phyloP scores from a whole-genome alignment of 176 grass and related monocot genomes.

The Metroxylon sagu region DNA sequence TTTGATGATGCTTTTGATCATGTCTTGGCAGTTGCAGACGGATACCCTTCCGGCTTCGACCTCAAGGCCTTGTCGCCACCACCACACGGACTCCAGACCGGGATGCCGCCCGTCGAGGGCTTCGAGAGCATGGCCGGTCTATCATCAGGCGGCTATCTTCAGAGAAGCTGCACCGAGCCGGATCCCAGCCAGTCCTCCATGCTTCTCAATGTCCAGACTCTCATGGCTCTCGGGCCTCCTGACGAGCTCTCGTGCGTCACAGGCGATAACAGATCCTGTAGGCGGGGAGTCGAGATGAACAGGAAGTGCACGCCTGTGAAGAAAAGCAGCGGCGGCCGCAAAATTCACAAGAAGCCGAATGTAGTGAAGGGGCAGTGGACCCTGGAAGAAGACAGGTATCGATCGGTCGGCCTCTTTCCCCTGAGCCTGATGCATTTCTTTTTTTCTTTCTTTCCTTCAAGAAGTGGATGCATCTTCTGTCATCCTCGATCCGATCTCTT shows the following conservation, averaged over 20 bases:
- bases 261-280: slow-evolving; percentile 13
- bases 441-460: too few species aligned
- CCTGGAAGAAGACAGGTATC: slow-evolving; percentile 66
- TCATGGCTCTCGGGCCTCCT: slow-evolving; percentile 24
- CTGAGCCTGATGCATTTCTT: too few species aligned
- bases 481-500: too few species aligned
- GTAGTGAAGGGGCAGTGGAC: slow-evolving; percentile 96
- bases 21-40: not conserved
- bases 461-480: too few species aligned
- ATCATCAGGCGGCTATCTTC: not conserved
- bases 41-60: slow-evolving; percentile 1
- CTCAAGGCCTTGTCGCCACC: slow-evolving; percentile 1
- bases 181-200: not conserved
- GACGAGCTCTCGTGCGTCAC: slow-evolving; percentile 21
- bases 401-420: not conserved
- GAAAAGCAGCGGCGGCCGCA: slow-evolving; percentile 5
- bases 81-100: not conserved
- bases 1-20: slow-evolving; percentile 23
- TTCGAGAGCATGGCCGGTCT: not conserved
- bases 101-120: too few species aligned
- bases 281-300: slow-evolving; percentile 16
- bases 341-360: slow-evolving; percentile 43
- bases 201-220: not conserved
- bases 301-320: not conserved
- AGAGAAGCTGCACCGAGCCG: not conserved